Conservation (phyloP, 208 protist species). For the Crithidia brevicula region DNA sequence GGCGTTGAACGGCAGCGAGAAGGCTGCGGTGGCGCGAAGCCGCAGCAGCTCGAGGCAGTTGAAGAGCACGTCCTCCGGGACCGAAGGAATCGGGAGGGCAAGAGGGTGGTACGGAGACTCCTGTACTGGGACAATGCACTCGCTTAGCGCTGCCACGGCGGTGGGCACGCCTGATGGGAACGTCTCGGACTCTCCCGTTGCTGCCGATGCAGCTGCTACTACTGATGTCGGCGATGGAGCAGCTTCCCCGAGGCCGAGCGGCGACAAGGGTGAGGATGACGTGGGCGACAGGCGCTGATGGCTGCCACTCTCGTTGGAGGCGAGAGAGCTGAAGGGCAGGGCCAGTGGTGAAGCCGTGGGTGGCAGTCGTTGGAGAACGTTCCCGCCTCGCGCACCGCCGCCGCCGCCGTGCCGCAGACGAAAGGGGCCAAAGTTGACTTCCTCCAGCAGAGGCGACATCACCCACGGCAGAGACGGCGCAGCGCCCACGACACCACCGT, state of each 20-base stretch:
- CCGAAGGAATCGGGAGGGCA: constrained; percentile 20
- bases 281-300: neutral
- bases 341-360: neutral
- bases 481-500: neutral
- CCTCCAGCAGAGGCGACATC: constrained; percentile 22
- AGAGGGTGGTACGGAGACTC: constrained; percentile 19
- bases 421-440: neutral
- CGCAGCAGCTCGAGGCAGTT: constrained; percentile 30
- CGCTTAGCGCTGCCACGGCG: constrained; percentile 20
- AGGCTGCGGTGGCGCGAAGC: constrained; percentile 25
- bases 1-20: constrained; percentile 31
- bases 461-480: constrained; percentile 9
- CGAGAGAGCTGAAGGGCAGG: neutral
- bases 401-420: neutral
- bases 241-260: neutral
- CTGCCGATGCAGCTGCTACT: neutral
- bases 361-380: no score
- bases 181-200: neutral
- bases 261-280: neutral
- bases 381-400: constrained; percentile 19
- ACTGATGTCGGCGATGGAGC: neutral
- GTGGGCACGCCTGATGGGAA: neutral
- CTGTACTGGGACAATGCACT: constrained; percentile 28
- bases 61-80: constrained; percentile 23
- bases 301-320: neutral